Evolutionary conservation across 2,329 filamentous ascomycete species (phyloP).

Genomic region (Paecilomyces dactylethromorphus): DNA sequence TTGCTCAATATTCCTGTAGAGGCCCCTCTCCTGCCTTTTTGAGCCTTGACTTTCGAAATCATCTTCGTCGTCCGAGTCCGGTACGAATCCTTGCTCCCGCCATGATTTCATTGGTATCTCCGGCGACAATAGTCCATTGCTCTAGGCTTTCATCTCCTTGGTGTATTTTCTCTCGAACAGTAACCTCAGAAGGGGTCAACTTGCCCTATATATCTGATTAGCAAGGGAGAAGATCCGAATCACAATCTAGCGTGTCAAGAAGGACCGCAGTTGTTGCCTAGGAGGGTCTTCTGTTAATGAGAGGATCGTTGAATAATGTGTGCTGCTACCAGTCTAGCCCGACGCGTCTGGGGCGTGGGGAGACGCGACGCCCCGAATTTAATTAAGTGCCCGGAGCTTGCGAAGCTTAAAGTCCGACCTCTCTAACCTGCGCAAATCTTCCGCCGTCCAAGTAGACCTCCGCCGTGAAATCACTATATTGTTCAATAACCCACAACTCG

Average conservation of each 20-base stretch:
- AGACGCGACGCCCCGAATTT: constrained; percentile 15
- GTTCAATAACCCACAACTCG: neutral
- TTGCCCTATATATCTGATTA: neutral
- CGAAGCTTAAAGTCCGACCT: constrained; percentile 5
- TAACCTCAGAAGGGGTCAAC: neutral
- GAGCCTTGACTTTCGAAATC: constrained; percentile 30
- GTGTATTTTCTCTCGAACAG: neutral
- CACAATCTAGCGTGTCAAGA: neutral
- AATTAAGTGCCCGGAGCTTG: constrained; percentile 12
- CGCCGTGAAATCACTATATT: neutral
- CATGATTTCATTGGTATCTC: constrained; percentile 40
- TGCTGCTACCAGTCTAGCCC: constrained; percentile 1
- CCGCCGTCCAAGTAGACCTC: neutral
- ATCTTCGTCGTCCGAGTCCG: constrained; percentile 44
- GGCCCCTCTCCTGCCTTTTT: constrained; percentile 3
- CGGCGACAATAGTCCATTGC: constrained; percentile 29
- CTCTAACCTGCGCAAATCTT: constrained; percentile 7
- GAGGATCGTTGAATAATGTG: neutral
- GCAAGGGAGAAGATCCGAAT: neutral
- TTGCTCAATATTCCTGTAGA: neutral
- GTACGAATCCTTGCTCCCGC: constrained; percentile 46
- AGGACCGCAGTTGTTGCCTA: neutral
- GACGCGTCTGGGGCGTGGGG: constrained; percentile 21
- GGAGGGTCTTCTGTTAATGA: neutral
- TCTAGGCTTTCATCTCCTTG: constrained; percentile 20